A percentile compares a stretch with the other conserved stretches of the same genome.
These are phyloP conservation scores for Ramularia endophylla DNA, from an alignment of 2,329 filamentous ascomycete species.

Conservation along the genomic window DNA sequence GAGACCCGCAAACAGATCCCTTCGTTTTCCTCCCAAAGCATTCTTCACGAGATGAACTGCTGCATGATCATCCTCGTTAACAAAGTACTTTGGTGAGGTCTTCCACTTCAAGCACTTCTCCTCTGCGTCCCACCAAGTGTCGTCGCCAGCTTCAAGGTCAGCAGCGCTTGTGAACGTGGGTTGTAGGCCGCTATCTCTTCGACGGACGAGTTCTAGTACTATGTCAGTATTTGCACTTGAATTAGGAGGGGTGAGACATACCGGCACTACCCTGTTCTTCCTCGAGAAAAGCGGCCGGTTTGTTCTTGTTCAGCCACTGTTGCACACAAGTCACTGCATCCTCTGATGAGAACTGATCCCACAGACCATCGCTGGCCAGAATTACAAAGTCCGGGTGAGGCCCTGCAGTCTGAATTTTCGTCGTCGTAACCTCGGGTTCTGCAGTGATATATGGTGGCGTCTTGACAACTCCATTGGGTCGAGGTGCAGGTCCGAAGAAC, in stretches of 20 bases:
- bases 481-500: constrained; percentile 46
- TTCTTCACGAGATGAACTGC: constrained; percentile 49
- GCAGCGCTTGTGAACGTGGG: constrained; percentile 10
- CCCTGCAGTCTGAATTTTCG: constrained; percentile 40
- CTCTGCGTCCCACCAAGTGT: constrained; percentile 31
- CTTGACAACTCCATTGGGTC: constrained; percentile 37
- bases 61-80: constrained; percentile 47
- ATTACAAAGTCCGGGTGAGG: constrained; percentile 54
- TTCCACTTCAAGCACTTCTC: constrained; percentile 37
- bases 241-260: neutral
- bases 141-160: constrained; percentile 24
- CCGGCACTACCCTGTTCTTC: constrained; percentile 2
- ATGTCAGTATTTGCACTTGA: neutral
- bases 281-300: constrained; percentile 20
- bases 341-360: constrained; percentile 34
- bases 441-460: constrained; percentile 65
- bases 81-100: constrained; percentile 39
- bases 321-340: constrained; percentile 42
- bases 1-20: constrained; percentile 35
- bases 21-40: constrained; percentile 45
- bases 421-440: constrained; percentile 58
- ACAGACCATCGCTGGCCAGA: constrained; percentile 61
- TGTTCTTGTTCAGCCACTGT: constrained; percentile 46
- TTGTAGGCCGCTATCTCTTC: neutral
- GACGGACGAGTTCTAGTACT: neutral